Percentiles rank a stretch among this genome's conserved stretches.
These are phyloP conservation scores for Ceratobasidium sp. DNA, from an alignment of 1,284 basidiomycete species.

Conservation along the genomic window DNA sequence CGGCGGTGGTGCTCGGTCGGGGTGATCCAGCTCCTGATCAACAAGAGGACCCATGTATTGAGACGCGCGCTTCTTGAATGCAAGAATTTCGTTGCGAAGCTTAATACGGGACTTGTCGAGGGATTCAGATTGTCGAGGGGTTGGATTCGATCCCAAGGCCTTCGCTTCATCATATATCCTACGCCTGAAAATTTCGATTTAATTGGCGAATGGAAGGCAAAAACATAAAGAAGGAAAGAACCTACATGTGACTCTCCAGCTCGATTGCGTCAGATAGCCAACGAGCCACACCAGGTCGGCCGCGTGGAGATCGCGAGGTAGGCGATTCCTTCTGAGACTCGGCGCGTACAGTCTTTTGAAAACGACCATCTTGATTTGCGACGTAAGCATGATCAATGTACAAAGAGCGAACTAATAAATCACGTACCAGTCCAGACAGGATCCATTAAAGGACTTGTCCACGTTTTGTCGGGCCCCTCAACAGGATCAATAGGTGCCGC, in stretches of 20 bases:
- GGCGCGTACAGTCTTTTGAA: background rate
- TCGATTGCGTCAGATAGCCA: conserved; percentile 25
- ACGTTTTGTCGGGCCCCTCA: background rate
- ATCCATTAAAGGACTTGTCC: conserved; percentile 37
- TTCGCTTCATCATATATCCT: background rate
- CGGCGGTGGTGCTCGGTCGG: background rate
- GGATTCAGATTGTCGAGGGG: background rate
- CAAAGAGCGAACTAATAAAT: background rate
- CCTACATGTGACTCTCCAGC: conserved; percentile 24
- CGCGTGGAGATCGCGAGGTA: background rate
- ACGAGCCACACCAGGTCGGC: conserved; percentile 13
- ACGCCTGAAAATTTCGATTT: background rate
- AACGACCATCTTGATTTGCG: background rate
- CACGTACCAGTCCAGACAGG: conserved; percentile 18
- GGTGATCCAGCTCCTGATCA: conserved; percentile 20
- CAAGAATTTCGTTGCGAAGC: background rate
- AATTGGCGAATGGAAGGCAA: too few relatives aligned
- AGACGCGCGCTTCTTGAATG: background rate
- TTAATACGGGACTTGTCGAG: background rate
- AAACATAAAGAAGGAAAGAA: background rate
- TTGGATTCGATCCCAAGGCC: background rate
- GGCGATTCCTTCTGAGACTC: background rate
- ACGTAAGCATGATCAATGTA: too few relatives aligned
- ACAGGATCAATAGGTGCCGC: background rate
- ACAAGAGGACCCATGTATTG: background rate